Evolutionary conservation across 768 basidiomycete genomes (phyloP).

Genomic region (Omphalotus guepiniiformis): DNA sequence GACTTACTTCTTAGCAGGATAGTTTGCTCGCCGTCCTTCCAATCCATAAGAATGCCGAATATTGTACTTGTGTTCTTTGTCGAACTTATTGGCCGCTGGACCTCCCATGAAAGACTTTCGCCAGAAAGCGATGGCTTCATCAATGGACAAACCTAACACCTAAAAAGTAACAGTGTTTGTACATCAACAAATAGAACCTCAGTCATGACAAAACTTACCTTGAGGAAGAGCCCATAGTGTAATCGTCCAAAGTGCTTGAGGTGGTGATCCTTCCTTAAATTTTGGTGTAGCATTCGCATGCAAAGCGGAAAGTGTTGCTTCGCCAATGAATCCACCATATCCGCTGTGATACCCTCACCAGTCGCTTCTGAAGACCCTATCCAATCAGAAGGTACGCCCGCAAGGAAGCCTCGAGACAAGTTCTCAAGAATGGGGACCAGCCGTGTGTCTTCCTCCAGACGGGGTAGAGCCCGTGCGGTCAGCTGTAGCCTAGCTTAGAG

Average conservation of each 20-base stretch:
- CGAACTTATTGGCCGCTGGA: slow-evolving; percentile 88
- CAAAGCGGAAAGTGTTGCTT: slow-evolving; percentile 91
- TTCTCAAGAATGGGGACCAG: slow-evolving; percentile 86
- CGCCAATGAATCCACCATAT: slow-evolving; percentile 89
- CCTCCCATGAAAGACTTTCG: slow-evolving; percentile 68
- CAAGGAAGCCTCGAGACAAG: slow-evolving; percentile 89
- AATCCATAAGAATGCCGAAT: slow-evolving; percentile 93
- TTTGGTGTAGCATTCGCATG: slow-evolving; percentile 88
- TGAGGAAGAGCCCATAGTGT: slow-evolving; percentile 92
- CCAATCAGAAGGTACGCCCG: slow-evolving; percentile 87
- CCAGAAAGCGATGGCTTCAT: slow-evolving; percentile 95
- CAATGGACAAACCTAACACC: slow-evolving; percentile 90
- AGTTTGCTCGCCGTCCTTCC: slow-evolving; percentile 93
- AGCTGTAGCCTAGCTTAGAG: no score
- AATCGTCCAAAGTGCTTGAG: slow-evolving; percentile 90
- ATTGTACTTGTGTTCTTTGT: slow-evolving; percentile 97
- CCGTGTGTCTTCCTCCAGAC: slow-evolving; percentile 92
- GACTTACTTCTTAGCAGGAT: slow-evolving; percentile 81
- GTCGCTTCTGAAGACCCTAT: slow-evolving; percentile 45
- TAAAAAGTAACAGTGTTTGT: no score
- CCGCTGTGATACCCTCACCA: slow-evolving; percentile 76
- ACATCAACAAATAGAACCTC: no score
- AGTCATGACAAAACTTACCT: no score
- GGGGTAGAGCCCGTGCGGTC: slow-evolving; percentile 82
- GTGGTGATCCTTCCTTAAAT: slow-evolving; percentile 71